These are phyloP conservation scores for Colletotrichum cereale DNA, from an alignment of 2,329 filamentous ascomycete genomes.

Conservation along the genomic window DNA sequence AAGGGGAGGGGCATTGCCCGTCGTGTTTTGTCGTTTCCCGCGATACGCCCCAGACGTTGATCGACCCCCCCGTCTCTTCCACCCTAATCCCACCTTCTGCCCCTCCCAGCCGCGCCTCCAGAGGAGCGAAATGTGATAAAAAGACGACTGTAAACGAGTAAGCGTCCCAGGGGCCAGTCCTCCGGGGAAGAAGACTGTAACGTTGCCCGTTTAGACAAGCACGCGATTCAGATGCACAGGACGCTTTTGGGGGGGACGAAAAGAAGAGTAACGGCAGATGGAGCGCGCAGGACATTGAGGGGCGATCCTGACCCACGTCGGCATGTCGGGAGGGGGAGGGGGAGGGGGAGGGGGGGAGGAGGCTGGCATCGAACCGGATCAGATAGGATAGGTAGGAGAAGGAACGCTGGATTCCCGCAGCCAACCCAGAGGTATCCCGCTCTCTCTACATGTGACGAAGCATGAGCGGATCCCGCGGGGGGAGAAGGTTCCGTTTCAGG, in stretches of 20 bases:
- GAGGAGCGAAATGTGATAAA: background rate
- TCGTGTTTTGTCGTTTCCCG: constrained; percentile 1
- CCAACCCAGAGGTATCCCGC: constrained; percentile 15
- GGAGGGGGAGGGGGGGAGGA: background rate
- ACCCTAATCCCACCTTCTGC: too few relatives aligned
- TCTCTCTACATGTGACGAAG: background rate
- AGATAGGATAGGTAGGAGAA: background rate
- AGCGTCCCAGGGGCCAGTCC: background rate
- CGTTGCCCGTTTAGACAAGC: background rate
- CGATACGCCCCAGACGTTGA: background rate
- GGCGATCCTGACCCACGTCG: background rate
- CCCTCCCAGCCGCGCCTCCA: background rate
- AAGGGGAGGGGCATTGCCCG: background rate
- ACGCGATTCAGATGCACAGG: background rate
- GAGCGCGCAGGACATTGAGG: constrained; percentile 7
- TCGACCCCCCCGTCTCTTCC: background rate
- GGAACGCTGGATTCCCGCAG: background rate
- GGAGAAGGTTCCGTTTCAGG: constrained; percentile 12
- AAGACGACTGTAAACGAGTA: background rate
- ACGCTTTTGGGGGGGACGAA: background rate
- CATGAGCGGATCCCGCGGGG: constrained; percentile 26
- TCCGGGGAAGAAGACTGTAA: background rate
- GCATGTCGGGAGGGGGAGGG: background rate
- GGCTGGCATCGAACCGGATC: background rate
- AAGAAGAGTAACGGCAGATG: background rate